Evolutionary conservation across 2,329 filamentous ascomycete species (phyloP).

Genomic region (Colletotrichum godetiae): DNA sequence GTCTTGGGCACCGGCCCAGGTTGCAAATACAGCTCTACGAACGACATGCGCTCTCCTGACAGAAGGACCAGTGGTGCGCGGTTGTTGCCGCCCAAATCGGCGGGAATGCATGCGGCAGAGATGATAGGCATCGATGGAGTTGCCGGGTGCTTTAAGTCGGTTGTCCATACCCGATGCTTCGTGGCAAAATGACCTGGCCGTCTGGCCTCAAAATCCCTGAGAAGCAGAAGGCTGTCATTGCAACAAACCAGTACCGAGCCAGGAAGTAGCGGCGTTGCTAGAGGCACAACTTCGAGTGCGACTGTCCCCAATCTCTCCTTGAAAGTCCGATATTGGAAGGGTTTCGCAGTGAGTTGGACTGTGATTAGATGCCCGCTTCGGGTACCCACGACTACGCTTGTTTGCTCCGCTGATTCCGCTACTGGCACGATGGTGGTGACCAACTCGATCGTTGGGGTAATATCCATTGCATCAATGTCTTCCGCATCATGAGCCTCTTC

Average conservation of each 20-base stretch:
- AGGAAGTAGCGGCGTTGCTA: constrained; percentile 8
- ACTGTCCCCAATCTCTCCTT: constrained; percentile 49
- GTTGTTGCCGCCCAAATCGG: constrained; percentile 50
- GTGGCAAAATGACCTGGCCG: constrained; percentile 46
- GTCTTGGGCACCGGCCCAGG: constrained; percentile 61
- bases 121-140: constrained; percentile 60
- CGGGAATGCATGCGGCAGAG: constrained; percentile 56
- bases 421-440: constrained; percentile 58
- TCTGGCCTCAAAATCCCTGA: constrained; percentile 51
- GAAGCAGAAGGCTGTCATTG: constrained; percentile 57
- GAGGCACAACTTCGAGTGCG: constrained; percentile 48
- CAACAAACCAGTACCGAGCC: constrained; percentile 57
- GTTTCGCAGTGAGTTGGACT: constrained; percentile 41
- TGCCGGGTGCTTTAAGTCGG: constrained; percentile 59
- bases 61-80: constrained; percentile 61
- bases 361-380: constrained; percentile 63
- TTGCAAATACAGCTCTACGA: constrained; percentile 62
- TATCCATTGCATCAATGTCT: constrained; percentile 27
- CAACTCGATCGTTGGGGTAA: constrained; percentile 22
- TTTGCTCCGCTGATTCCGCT: constrained; percentile 40
- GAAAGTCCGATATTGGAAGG: constrained; percentile 41
- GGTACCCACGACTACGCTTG: constrained; percentile 58
- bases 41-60: constrained; percentile 60
- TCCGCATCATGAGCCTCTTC: neutral
- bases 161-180: constrained; percentile 62